Conservation (phyloP, 1,284 basidiomycete species). For the Naganishia sp. region DNA sequence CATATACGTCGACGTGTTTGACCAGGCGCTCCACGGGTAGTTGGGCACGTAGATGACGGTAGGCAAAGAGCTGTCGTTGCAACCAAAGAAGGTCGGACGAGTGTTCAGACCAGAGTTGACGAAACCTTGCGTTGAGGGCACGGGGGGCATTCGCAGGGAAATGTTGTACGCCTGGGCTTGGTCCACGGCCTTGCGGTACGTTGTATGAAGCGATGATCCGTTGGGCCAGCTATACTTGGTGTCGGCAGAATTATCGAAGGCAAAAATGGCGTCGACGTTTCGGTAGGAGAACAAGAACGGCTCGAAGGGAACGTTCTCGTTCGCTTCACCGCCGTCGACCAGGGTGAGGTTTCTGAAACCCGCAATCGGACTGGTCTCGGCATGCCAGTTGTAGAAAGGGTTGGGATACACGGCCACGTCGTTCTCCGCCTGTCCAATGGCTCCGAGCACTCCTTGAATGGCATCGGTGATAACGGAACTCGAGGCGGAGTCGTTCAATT, state of each 20-base stretch:
- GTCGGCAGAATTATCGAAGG: constrained; percentile 59
- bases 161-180: constrained; percentile 45
- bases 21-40: constrained; percentile 55
- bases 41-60: constrained; percentile 56
- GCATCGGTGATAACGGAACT: constrained; percentile 47
- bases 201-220: constrained; percentile 55
- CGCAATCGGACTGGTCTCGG: constrained; percentile 45
- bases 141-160: constrained; percentile 51
- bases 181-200: constrained; percentile 39
- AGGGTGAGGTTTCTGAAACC: constrained; percentile 51
- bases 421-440: constrained; percentile 49
- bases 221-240: constrained; percentile 58
- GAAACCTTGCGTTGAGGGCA: constrained; percentile 57
- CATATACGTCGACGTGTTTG: constrained; percentile 53
- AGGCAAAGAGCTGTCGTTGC: constrained; percentile 53
- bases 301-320: constrained; percentile 58
- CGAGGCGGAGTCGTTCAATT: constrained; percentile 45
- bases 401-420: constrained; percentile 56
- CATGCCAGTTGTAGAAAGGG: constrained; percentile 52
- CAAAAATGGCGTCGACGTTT: constrained; percentile 58
- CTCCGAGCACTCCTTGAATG: constrained; percentile 42
- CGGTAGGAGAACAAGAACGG: constrained; percentile 58
- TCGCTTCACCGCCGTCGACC: constrained; percentile 57
- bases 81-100: constrained; percentile 58
- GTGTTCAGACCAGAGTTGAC: constrained; percentile 59